phyloP scores from a whole-genome alignment of 148 eudicot species.

The Silene uniflora region DNA sequence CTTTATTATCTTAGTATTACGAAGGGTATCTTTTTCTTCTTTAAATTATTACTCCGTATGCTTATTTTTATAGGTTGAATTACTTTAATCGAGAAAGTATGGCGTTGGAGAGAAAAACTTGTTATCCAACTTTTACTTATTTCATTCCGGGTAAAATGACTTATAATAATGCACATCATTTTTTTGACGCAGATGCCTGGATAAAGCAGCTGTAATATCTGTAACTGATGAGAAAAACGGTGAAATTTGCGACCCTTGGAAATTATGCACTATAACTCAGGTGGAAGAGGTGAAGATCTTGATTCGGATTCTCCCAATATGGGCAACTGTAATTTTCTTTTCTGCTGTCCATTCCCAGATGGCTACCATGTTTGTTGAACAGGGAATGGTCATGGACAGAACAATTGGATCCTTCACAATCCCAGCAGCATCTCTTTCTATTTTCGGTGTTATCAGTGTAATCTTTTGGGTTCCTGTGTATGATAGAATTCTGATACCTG shows the following conservation, averaged over 20 bases:
- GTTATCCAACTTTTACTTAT: too few relatives aligned
- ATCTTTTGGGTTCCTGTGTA: slow-evolving; percentile 71
- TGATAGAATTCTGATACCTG: slow-evolving; percentile 55
- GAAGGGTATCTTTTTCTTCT: too few relatives aligned
- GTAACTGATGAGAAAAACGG: slow-evolving; percentile 13
- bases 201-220: slow-evolving; percentile 54
- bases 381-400: slow-evolving; percentile 45
- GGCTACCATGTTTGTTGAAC: slow-evolving; percentile 52
- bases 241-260: slow-evolving; percentile 40
- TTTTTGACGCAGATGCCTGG: slow-evolving; percentile 41
- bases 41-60: background rate
- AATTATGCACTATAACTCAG: slow-evolving; percentile 56
- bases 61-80: background rate
- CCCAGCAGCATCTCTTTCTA: slow-evolving; percentile 60
- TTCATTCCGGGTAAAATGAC: background rate
- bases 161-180: background rate
- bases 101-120: background rate
- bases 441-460: slow-evolving; percentile 61
- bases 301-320: slow-evolving; percentile 51
- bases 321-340: slow-evolving; percentile 59
- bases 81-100: background rate
- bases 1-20: background rate
- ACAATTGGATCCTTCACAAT: slow-evolving; percentile 40
- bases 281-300: slow-evolving; percentile 67
- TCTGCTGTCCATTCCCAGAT: slow-evolving; percentile 55